These are phyloP conservation scores for Penicillium canariense DNA, from an alignment of 495 filamentous ascomycete species.

Conservation along the genomic window DNA sequence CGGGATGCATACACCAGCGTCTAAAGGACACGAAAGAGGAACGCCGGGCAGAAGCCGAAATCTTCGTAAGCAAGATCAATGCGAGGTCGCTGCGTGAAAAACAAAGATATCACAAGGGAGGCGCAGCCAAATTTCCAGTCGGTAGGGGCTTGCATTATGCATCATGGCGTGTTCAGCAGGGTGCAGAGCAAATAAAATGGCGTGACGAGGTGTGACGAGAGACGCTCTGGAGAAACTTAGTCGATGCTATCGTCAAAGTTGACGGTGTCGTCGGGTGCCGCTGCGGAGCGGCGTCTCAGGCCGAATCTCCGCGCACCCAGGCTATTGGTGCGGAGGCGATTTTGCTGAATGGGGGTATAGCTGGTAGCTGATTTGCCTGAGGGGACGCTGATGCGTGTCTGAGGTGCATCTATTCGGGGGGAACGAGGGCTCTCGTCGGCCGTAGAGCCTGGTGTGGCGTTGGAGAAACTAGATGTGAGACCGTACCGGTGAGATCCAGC, in stretches of 20 bases:
- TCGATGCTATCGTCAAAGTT: slow-evolving; percentile 42
- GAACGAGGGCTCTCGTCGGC: slow-evolving; percentile 24
- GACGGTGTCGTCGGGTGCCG: slow-evolving; percentile 26
- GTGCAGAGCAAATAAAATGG: background rate
- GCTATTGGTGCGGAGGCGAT: slow-evolving; percentile 41
- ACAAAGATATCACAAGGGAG: slow-evolving; percentile 22
- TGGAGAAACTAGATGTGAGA: slow-evolving; percentile 27
- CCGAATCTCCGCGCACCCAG: slow-evolving; percentile 40
- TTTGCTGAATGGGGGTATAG: slow-evolving; percentile 43
- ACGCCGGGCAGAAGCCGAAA: slow-evolving; percentile 31
- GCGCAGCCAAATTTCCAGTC: slow-evolving; percentile 12
- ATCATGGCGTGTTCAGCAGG: slow-evolving; percentile 7
- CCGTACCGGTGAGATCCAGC: slow-evolving; percentile 50
- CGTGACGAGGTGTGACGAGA: background rate
- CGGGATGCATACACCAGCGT: slow-evolving; percentile 16
- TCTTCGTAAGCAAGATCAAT: slow-evolving; percentile 15
- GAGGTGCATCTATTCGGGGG: slow-evolving; percentile 26
- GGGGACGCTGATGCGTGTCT: slow-evolving; percentile 38
- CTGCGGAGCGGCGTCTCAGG: slow-evolving; percentile 34
- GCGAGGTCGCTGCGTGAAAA: slow-evolving; percentile 35
- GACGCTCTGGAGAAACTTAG: slow-evolving; percentile 9
- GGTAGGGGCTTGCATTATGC: slow-evolving; percentile 15
- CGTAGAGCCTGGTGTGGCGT: slow-evolving; percentile 18
- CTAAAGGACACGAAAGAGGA: slow-evolving; percentile 19
- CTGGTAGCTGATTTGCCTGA: slow-evolving; percentile 41